Base-by-base conservation (phyloP, 768 basidiomycete genomes). In the Suillus tomentosus region DNA sequence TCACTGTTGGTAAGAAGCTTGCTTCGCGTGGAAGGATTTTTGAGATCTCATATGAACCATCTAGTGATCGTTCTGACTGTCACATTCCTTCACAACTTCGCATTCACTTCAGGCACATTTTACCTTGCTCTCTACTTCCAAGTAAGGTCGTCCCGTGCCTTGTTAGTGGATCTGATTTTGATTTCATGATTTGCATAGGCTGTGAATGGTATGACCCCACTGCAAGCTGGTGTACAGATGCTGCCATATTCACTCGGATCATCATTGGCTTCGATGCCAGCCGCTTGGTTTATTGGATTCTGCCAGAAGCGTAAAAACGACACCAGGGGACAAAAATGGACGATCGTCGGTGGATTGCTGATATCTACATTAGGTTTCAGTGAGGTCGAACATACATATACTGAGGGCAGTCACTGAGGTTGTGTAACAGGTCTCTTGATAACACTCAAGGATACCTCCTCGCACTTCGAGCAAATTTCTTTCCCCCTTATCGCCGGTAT, bases 201-300 rank as follows among this genome's bases (percentile, higher is more conserved):
- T 17, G 91, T 87, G 45, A 82, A 89, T 72, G 86, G 87, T 31
- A 84, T 83, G 24, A 84, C 85, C n/a, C 91, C 90, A 14, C 72
- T 94, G 54, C 74, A 87, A 73, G 88, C 92, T 64, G 93, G 91
- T 11, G 72, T 92, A 24, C 84, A 86, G 72, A 82, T 92, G 76
- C 81, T 95, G 62, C 91, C 93, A 13, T 94, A 93, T 78, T 91
- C 93, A 57, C 84, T 94, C 60, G 93, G 92, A 59, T 90, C 92
- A 40, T 92, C 92, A 27, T 72, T 94, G 63, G 89, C 92, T 50
- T 94, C 93, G 13, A 87, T 95, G 81, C 91, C 92, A 27, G 89
- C 84, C 43, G 91, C 93, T n/a, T 91, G 90, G 90, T 82, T 90
- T 68, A 90, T 94, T 68, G 85, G 82, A 55, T 86, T 84, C 66